Evolutionary conservation across 306 rosid species (phyloP).

Genomic region (Acacia confusa): DNA sequence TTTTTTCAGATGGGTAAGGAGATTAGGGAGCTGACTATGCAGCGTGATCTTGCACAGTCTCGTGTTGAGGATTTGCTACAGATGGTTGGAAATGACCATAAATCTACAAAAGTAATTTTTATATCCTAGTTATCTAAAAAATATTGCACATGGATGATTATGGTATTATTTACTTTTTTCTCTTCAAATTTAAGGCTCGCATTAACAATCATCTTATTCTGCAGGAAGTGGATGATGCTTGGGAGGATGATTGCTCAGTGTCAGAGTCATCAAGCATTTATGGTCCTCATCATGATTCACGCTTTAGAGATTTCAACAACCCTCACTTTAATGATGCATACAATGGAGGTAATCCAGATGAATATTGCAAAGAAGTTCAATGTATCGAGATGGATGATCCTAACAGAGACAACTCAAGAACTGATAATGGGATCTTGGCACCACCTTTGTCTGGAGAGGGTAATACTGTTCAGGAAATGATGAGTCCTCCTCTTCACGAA

Average conservation of each 20-base stretch:
- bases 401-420: conserved; percentile 42
- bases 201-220: conserved; percentile 39
- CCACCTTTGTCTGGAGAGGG: conserved; percentile 36
- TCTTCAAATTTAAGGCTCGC: conserved; percentile 33
- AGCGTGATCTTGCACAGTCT: conserved; percentile 91
- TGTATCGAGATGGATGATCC: conserved; percentile 78
- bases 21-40: conserved; percentile 79
- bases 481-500: conserved; percentile 45
- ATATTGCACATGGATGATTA: conserved; percentile 14
- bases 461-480: conserved; percentile 51
- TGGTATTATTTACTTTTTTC: conserved; percentile 22
- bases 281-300: conserved; percentile 42
- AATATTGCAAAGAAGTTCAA: conserved; percentile 84
- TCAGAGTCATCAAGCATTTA: conserved; percentile 70
- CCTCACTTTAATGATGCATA: conserved; percentile 60
- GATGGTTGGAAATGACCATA: conserved; percentile 64
- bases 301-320: conserved; percentile 56
- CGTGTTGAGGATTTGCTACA: conserved; percentile 78
- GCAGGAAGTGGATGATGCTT: conserved; percentile 50
- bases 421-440: conserved; percentile 42
- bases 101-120: conserved; percentile 57
- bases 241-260: conserved; percentile 76
- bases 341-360: conserved; percentile 51
- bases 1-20: conserved; percentile 86
- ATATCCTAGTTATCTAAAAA: conserved; percentile 17